Base-by-base conservation (phyloP, 2,329 filamentous ascomycete species). In the Bipolaris victoriae region DNA sequence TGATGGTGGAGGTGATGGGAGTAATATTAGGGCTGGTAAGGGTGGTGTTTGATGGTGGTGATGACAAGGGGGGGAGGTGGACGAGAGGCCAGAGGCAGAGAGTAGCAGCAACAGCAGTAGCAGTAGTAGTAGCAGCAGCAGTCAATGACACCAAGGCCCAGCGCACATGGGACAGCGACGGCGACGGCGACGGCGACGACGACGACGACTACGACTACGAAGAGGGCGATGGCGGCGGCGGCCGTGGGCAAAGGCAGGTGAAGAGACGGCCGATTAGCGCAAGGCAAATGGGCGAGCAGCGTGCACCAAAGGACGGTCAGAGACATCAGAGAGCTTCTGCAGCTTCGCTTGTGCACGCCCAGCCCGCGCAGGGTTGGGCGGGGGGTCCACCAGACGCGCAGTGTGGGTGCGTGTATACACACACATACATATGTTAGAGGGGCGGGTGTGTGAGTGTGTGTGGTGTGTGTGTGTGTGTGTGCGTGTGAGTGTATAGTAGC, bases 291-390 rank as follows among this genome's bases (percentile, higher is more conserved):
- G 58, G 62, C 39, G 62, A 52, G 65, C 60, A 61, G 51, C 58
- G 55, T 48, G 61, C 58, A 51, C 53, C 62, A 52, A 54, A 46
- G 52, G 35, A 40, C 44, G 22, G 43, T 31, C 29, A 44, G 26
- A 51, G 46, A 33, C 46, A 49, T 31, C 49, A 37, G 44, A 44
- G 31, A 49, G 49, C 50, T 36, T 44, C 57, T 60, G 60, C 64
- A 66, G 60, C 61, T 43, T 69, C 68, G 67, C 68, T 71, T 67
- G 64, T 66, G 70, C 66, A 61, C 55, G 63, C 64, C 69, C 69
- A 68, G 64, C 50, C 43, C 43, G 55, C 62, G 26, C 69, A 58
- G 63, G 60, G 59, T 52, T 46, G 53, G 64, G 69, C 44, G 26
- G 33, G 26, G 33, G 48, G 51, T 61, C 57, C 61, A 44, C 48